Percentiles rank a stretch among this genome's conserved stretches.
Evolutionary conservation across 1,284 basidiomycete genomes (phyloP).

Genomic region (Fomitopsis pinicola): DNA sequence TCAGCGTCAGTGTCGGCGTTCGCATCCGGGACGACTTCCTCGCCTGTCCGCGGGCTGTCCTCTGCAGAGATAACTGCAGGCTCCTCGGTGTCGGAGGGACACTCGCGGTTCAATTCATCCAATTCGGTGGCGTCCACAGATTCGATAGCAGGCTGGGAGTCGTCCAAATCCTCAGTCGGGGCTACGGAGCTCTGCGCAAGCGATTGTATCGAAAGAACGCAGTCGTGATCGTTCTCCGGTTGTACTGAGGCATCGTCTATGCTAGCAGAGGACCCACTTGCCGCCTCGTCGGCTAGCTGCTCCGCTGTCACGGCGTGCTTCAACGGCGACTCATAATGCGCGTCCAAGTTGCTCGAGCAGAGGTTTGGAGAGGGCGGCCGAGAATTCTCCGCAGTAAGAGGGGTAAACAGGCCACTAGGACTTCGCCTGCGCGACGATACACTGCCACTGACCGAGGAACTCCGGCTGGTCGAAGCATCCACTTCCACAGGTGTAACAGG

Average conservation of each 20-base stretch:
- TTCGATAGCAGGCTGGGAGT: neutral
- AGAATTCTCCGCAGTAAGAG: conserved; percentile 18
- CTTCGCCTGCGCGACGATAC: conserved; percentile 10
- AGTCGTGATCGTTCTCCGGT: neutral
- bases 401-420: conserved; percentile 29
- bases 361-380: conserved; percentile 13
- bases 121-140: neutral
- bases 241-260: neutral
- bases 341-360: neutral
- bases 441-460: conserved; percentile 9
- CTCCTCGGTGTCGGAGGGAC: conserved; percentile 3
- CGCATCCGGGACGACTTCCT: neutral
- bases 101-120: conserved; percentile 2
- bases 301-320: neutral
- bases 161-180: neutral
- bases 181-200: neutral
- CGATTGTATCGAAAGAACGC: neutral
- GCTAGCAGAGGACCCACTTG: neutral
- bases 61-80: neutral
- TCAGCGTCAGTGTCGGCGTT: conserved; percentile 10
- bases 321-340: neutral
- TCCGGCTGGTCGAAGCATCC: neutral
- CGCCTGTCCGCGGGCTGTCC: neutral
- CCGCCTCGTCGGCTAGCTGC: neutral
- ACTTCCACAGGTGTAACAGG: neutral